Evolutionary conservation across 257 asterid genomes (phyloP), one percentile per base, ranked within the genome.

Genomic region (Buddleja alternifolia): DNA sequence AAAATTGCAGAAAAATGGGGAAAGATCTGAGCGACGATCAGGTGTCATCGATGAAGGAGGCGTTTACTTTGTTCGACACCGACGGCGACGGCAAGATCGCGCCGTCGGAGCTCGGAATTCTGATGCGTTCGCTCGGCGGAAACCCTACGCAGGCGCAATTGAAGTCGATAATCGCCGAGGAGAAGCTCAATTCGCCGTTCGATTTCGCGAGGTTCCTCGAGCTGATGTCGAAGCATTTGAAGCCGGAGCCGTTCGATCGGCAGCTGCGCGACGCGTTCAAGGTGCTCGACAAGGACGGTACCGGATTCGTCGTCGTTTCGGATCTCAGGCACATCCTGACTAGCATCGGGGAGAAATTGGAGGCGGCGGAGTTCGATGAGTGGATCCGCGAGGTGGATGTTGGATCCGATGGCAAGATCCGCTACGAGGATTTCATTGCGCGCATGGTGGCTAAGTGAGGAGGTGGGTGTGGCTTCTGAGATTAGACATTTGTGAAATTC

Each of bases 321-420:
- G 98, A 92, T 79, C 98, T 92, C 73, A 86, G 88, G 85, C 97
- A 92, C 78, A 92, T 92, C 23, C 75, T 92, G 39, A 91, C 97
- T 15, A 89, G 90, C 69, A 91, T 89, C 42, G 96, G 97, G 37
- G 97, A 91, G 86, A 91, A 92, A 75, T 77, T 92, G 67, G 96
- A 92, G 83, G 93, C 92, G 1, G 88, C 93, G 10, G 96, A 92
- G 82, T 87, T 92, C 52, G 98, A 92, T 44, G 98, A 92, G 83
- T 92, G 98, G 98, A 92, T 92, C 93, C 95, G 98, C 6, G 98
- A 92, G 82, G 96, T 92, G n/a, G 96, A 89, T 82, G 92, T 86
- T 63, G 98, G 95, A 67, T 80, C 98, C 62, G 98, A 92, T 66
- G 98, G 96, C 54, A 92, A 92, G 88, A 90, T 92, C 82, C 83